These are phyloP conservation scores for Carallia pectinifolia DNA, from an alignment of 345 rosid genomes.

Conservation along the genomic window DNA sequence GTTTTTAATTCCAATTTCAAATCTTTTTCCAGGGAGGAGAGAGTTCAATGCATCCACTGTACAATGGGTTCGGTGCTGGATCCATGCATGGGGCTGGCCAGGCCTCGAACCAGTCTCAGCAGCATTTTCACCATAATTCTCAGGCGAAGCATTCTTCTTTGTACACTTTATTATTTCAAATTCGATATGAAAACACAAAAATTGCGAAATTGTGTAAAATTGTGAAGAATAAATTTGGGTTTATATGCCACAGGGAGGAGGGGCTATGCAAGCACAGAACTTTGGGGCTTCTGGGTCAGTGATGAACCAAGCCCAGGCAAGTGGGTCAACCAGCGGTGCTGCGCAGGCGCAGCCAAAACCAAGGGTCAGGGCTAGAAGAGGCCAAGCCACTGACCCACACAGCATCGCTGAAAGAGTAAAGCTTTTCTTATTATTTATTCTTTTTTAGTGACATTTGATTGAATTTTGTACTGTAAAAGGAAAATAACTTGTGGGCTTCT, in stretches of 20 bases:
- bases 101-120: slow-evolving; percentile 28
- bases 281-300: slow-evolving; percentile 38
- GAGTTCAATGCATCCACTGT: slow-evolving; percentile 44
- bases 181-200: no score
- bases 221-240: neutral
- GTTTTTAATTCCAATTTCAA: neutral
- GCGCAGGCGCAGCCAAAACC: slow-evolving; percentile 68
- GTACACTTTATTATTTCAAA: neutral
- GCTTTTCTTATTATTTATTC: neutral
- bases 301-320: slow-evolving; percentile 42
- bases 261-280: slow-evolving; percentile 30
- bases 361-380: slow-evolving; percentile 89
- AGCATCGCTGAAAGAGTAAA: slow-evolving; percentile 93
- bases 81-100: slow-evolving; percentile 50
- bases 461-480: no score
- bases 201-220: no score
- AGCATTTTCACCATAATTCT: slow-evolving; percentile 53
- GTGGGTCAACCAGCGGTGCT: slow-evolving; percentile 52
- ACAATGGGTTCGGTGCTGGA: slow-evolving; percentile 54
- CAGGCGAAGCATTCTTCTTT: slow-evolving; percentile 30
- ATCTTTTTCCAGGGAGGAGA: slow-evolving; percentile 37
- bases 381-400: slow-evolving; percentile 99
- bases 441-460: no score
- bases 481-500: neutral
- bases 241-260: slow-evolving; percentile 16